These are phyloP conservation scores for Penicillium arizonense DNA, from an alignment of 495 filamentous ascomycete species.

Conservation along the genomic window DNA sequence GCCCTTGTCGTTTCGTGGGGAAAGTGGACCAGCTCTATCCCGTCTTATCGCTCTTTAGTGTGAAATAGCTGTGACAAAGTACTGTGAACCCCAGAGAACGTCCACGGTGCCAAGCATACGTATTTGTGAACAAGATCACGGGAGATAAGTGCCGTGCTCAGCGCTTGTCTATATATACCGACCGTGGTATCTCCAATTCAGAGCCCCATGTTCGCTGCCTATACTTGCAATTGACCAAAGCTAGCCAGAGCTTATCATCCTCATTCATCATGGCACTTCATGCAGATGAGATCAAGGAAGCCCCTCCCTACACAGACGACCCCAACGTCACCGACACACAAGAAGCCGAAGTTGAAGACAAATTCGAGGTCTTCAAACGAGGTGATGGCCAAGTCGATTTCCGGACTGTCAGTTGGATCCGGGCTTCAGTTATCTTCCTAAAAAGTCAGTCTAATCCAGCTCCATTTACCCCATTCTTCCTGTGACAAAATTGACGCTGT, in stretches of 20 bases:
- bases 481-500: not conserved
- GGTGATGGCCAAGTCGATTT: conserved; percentile 51
- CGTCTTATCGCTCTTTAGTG: no score
- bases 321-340: conserved; percentile 4
- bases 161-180: not conserved
- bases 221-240: no score
- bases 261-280: conserved; percentile 8
- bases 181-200: not conserved
- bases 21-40: not conserved
- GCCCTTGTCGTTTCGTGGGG: not conserved
- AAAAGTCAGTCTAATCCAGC: conserved; percentile 31
- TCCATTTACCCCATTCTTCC: no score
- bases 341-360: conserved; percentile 20
- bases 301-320: conserved; percentile 5
- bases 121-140: conserved; percentile 14
- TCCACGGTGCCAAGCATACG: not conserved
- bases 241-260: not conserved
- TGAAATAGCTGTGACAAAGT: no score
- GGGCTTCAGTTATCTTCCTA: conserved; percentile 55
- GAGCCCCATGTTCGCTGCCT: not conserved
- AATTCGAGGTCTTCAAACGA: conserved; percentile 52
- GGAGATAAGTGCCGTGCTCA: conserved; percentile 1
- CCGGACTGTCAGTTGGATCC: conserved; percentile 57
- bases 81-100: no score
- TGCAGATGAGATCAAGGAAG: conserved; percentile 21